Base-by-base conservation (phyloP, 306 rosid species). In the Dicorynia guianensis region DNA sequence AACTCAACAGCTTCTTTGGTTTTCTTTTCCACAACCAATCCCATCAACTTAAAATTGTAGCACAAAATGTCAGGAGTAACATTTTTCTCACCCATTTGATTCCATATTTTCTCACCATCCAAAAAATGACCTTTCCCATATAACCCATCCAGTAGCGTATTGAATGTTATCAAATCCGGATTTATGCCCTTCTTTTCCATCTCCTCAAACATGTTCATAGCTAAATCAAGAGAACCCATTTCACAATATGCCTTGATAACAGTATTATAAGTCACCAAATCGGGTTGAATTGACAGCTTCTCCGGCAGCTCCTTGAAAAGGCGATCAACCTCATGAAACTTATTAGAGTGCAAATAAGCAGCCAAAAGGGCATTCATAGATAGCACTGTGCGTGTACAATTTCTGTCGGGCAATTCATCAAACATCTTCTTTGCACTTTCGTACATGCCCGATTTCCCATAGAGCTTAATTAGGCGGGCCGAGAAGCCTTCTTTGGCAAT, bases 331-430 rank as follows among this genome's bases (percentile, higher is more conserved):
- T 13, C 57, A 15, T 83, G 88, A 69, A 67, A 83, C 63, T 68
- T 80, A 74, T 15, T 80, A 0, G 95, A 89, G 80, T 82, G 87
- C 35, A 85, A 76, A 52, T 84, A 87, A 18, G 97, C 96, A 5
- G 88, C 93, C 34, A 93, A 62, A 44, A 91, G 93, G 4, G 93
- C 93, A 36, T 90, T 93, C 3, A 87, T 48, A 3, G 97, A 90
- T 40, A 93, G 18, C 17, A 87, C 88, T 0, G 93, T 83, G 5
- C 93, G 90, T 2, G 10, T 0, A 55, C 87, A 80, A n/a, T 86
- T 87, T 47, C 81, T 74, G 0, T 80, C 67, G 5, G 97, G 88
- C 93, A 93, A 81, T 93, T 89, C 98, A 43, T 93, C 88, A 70
- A 87, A 89, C 85, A 72, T 47, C 74, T 83, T 89, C 71, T 72